Evolutionary conservation across 2,329 filamentous ascomycete genomes (phyloP), one percentile per base, ranked within the genome.

Genomic region (Zopfia rhizophila): DNA sequence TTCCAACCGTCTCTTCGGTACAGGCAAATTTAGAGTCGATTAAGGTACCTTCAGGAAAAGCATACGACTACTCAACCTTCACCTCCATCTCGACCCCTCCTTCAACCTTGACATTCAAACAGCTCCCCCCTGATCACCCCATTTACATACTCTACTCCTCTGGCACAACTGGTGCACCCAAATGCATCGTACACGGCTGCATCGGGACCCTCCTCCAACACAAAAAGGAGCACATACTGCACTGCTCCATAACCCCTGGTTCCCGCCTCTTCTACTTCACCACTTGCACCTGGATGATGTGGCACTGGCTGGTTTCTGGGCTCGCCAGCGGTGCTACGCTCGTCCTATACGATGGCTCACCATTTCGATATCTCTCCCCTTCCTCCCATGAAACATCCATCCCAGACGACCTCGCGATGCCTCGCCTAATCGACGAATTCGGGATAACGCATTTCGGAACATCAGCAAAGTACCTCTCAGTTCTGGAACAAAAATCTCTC

Each of bases 211-310:
- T 99, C 5, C 82, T 97, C 38, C 93, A 97, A 70, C 94, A 97
- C 76, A 97, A 97, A 74, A 99, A 99, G 69, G 94, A 97, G 69
- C 92, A 96, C 66, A 82, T 88, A 33, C 79, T 97, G 3, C 93
- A 97, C 68, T 90, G 89, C 68, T 91, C 91, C 16, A 85, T 99
- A 53, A 79, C 81, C 7, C 81, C 87, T 0, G 76, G 79, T 2
- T 90, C 91, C 29, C 82, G 87, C 14, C 80, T 97, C 65, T 89
- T 97, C 71, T 97, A 97, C 76, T 97, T 92, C 75, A 96, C 91
- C 1, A 97, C 92, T 3, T 91, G 88, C 8, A 95, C 91, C 0
- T 97, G 92, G 94, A 97, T 99, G 92, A 97, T 97, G 93, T 97
- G 92, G 91, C 93, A 97, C 70, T 97, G 93, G 92, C 86, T 92